Percentiles rank a stretch among this genome's conserved stretches.
phyloP scores from a whole-genome alignment of 495 filamentous ascomycete genomes.

The Neurospora sp. region DNA sequence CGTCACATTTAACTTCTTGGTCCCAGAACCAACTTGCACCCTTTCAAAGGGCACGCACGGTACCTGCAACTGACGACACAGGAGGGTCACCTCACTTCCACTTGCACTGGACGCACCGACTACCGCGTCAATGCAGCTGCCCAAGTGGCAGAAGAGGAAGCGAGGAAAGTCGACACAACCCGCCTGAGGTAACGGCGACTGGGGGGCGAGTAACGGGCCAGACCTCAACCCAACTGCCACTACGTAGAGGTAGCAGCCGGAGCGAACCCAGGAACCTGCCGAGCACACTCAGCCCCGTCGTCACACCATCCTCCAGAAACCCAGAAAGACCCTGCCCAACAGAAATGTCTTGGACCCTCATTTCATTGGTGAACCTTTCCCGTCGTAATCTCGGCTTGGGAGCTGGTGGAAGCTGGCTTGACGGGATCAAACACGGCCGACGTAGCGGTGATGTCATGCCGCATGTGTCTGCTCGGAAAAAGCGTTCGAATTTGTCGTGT shows the following conservation, averaged over 20 bases:
- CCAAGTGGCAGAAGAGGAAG: background rate
- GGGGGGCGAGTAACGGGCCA: background rate
- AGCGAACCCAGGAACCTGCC: background rate
- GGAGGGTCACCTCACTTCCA: background rate
- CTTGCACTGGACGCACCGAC: background rate
- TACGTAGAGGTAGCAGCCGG: background rate
- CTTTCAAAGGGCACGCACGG: background rate
- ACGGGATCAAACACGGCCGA: background rate
- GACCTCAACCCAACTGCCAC: background rate
- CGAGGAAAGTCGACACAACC: background rate
- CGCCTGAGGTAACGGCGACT: background rate
- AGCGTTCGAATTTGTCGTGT: background rate
- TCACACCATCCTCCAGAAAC: background rate
- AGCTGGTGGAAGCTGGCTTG: background rate
- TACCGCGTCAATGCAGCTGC: background rate
- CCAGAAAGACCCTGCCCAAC: background rate
- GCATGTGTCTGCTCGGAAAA: background rate
- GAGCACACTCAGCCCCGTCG: background rate
- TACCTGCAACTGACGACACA: background rate
- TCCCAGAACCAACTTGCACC: background rate
- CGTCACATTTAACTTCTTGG: background rate
- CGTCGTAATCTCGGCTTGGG: background rate
- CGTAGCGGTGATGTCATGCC: background rate
- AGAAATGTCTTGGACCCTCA: background rate
- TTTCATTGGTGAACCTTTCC: background rate